Evolutionary conservation across 2,329 filamentous ascomycete species (phyloP).

Genomic region (Rhynchosporium graminicola): DNA sequence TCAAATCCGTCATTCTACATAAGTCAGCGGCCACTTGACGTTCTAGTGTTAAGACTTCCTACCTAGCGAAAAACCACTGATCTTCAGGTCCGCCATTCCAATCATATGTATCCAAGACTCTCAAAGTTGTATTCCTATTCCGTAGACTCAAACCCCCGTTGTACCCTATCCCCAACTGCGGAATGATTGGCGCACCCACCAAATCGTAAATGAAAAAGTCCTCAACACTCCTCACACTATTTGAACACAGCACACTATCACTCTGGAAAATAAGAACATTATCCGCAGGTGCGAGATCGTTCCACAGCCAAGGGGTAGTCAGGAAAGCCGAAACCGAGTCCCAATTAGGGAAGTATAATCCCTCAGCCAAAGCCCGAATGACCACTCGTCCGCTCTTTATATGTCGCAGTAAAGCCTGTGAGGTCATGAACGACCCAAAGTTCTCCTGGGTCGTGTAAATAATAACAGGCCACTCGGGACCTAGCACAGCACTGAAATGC

Average conservation of each 20-base stretch:
- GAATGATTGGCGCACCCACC: slow-evolving; percentile 42
- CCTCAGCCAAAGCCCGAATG: slow-evolving; percentile 43
- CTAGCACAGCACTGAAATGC: slow-evolving; percentile 45
- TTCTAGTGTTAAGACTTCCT: background rate
- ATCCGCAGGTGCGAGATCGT: slow-evolving; percentile 39
- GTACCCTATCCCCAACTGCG: slow-evolving; percentile 37
- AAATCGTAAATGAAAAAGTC: slow-evolving; percentile 43
- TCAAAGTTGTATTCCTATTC: slow-evolving; percentile 40
- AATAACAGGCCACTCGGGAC: slow-evolving; percentile 48
- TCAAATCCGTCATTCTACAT: slow-evolving; percentile 27
- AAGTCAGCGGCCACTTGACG: background rate
- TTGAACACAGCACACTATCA: slow-evolving; percentile 42
- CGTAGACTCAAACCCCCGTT: slow-evolving; percentile 45
- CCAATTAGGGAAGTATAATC: slow-evolving; percentile 42
- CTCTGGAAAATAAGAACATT: slow-evolving; percentile 42
- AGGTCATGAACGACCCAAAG: slow-evolving; percentile 39
- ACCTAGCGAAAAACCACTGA: slow-evolving; percentile 37
- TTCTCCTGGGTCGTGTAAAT: slow-evolving; percentile 43
- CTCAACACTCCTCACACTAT: slow-evolving; percentile 39
- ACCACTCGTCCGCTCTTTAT: slow-evolving; percentile 40
- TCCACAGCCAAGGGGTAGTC: slow-evolving; percentile 41
- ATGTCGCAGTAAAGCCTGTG: slow-evolving; percentile 43
- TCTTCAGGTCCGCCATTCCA: slow-evolving; percentile 34
- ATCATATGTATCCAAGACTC: slow-evolving; percentile 35
- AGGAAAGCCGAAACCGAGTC: slow-evolving; percentile 42